Conservation (phyloP, 495 filamentous ascomycete genomes). For the Lophiostoma macrostomum region DNA sequence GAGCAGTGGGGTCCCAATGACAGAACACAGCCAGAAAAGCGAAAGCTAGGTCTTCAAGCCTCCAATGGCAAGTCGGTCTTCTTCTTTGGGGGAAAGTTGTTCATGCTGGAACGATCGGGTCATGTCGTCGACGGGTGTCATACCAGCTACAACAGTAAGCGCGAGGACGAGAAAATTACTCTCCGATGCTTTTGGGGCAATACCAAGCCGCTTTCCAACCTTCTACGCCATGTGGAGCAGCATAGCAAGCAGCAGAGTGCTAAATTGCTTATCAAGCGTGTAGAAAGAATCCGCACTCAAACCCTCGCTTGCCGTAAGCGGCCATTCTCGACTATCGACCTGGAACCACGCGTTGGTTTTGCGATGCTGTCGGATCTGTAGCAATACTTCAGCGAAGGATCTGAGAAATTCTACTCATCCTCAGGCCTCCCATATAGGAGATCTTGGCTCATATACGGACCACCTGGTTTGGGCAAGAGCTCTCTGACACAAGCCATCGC, state of each 20-base stretch:
- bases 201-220: no score
- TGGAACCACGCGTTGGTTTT: background rate
- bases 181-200: no score
- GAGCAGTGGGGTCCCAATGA: no score
- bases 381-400: background rate
- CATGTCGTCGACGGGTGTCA: no score
- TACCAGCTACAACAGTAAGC: no score
- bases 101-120: no score
- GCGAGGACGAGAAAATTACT: background rate
- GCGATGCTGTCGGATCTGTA: background rate
- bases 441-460: background rate
- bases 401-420: background rate
- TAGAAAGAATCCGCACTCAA: no score
- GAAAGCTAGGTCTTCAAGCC: background rate
- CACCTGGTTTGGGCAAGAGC: slow-evolving; percentile 24
- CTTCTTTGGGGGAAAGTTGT: background rate
- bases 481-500: slow-evolving; percentile 9
- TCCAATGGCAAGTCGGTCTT: background rate
- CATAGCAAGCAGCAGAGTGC: no score
- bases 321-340: no score
- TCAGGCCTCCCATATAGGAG: background rate
- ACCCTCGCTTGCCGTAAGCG: background rate
- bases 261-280: no score
- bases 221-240: no score
- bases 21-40: no score